Evolutionary conservation across 768 basidiomycete species (phyloP), one percentile per base, ranked within the genome.

Genomic region (Russula ochroleuca): DNA sequence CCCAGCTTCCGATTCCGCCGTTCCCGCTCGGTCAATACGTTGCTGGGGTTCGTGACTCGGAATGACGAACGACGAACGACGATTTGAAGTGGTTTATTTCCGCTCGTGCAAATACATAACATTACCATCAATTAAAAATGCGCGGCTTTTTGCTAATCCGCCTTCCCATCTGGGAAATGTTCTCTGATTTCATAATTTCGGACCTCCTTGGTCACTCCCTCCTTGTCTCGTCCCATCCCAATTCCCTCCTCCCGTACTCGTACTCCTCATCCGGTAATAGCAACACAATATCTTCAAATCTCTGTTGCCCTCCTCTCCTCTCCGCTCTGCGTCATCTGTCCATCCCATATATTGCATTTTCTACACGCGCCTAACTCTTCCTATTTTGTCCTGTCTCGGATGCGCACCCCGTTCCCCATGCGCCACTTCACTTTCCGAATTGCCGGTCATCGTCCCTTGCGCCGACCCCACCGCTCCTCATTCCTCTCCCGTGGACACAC

Each of bases 381-480:
- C n/a, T 52, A 11, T 21, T 49, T n/a, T 6, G 50, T 37, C 52
- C 61, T 57, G 28, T 63, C 55, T 57, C 55, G 31, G 62, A 37
- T 63, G 31, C 38, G 47, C 25, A 49, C 45, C 21, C 47, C 57
- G 49, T 31, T 60, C 50, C 38, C 35, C 43, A 47, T 31, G 53
- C 63, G 63, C 64, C 64, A 63, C 64, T 50, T 21, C 54, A 45
- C 47, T 45, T 61, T 37, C 64, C 59, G 54, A 60, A 57, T 31
- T 48, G 35, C 52, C 53, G 54, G 48, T 38, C 33, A 43, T n/a
- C 19, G 47, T 49, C 41, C 33, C 19, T 15, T 48, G 14, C 43
- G 53, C 13, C 21, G 19, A 10, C 17, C 17, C 0, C 55, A 5
- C 2, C 33, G 9, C 37, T 23, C 33, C 41, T 2, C 51, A 7